These are phyloP conservation scores for Eragrostis tef DNA, from an alignment of 202 grass and related monocot genomes.

Conservation along the genomic window DNA sequence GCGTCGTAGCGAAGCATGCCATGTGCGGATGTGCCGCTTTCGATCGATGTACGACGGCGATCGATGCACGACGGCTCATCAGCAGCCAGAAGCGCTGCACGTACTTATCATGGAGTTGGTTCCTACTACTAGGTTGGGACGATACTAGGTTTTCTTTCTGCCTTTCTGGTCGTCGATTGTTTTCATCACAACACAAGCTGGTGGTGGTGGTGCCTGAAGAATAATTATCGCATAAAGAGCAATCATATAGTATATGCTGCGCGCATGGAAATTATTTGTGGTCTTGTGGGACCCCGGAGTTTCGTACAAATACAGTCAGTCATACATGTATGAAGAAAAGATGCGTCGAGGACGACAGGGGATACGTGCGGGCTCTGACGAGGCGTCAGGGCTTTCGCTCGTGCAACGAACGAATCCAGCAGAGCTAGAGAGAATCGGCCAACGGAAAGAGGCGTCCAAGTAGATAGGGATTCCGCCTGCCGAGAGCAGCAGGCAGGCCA, in stretches of 20 bases:
- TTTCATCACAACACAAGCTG: neutral
- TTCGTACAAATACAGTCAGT: too few species aligned
- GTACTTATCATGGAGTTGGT: neutral
- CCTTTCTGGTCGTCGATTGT: neutral
- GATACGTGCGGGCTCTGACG: constrained; percentile 13
- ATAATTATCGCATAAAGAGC: neutral
- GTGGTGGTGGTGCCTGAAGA: neutral
- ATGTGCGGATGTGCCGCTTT: too few species aligned
- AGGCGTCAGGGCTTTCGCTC: neutral
- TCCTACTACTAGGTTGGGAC: too few species aligned
- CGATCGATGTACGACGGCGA: too few species aligned
- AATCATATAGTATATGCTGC: neutral
- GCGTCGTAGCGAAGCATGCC: too few species aligned
- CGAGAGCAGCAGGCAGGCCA: neutral
- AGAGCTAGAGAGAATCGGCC: neutral
- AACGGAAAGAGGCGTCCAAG: constrained; percentile 9
- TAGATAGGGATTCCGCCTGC: constrained; percentile 19
- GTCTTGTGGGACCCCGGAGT: too few species aligned
- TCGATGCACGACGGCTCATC: too few species aligned
- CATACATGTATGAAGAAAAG: too few species aligned
- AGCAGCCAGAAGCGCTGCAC: too few species aligned
- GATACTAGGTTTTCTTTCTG: neutral
- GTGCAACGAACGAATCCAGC: constrained; percentile 9
- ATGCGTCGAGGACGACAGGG: neutral
- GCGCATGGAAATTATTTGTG: too few species aligned